Evolutionary conservation across 2,329 filamentous ascomycete genomes (phyloP).

Genomic region (Cercospora janseana): DNA sequence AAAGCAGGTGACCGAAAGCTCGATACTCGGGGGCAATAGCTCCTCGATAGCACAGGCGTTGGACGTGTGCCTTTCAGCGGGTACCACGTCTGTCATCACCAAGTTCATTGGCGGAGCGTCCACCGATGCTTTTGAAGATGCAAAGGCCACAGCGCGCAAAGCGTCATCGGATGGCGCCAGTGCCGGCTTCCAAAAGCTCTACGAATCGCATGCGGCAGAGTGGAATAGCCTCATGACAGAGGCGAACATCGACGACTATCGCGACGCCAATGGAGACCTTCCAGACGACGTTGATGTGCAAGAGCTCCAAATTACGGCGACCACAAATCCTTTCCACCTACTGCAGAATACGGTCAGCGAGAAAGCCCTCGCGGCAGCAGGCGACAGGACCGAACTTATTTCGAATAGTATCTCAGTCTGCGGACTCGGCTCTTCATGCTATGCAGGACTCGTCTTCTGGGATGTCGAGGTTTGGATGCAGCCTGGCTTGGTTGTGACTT

Average conservation of each 20-base stretch:
- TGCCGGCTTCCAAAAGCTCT: conserved; percentile 56
- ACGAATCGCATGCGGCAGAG: conserved; percentile 58
- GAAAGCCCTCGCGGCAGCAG: conserved; percentile 54
- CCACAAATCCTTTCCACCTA: conserved; percentile 58
- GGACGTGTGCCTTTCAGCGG: conserved; percentile 52
- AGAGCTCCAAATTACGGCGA: conserved; percentile 55
- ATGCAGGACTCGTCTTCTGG: conserved; percentile 66
- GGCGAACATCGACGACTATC: conserved; percentile 63
- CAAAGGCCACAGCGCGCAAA: conserved; percentile 54
- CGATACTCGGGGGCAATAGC: conserved; percentile 55
- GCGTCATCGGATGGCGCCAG: conserved; percentile 53
- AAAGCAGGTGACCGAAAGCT: conserved; percentile 45
- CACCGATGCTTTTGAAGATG: conserved; percentile 63
- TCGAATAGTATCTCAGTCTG: conserved; percentile 66
- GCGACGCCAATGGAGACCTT: conserved; percentile 55
- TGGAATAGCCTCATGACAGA: conserved; percentile 62
- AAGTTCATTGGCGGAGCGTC: conserved; percentile 70
- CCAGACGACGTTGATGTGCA: conserved; percentile 57
- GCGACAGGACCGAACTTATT: conserved; percentile 53
- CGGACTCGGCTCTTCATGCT: conserved; percentile 65
- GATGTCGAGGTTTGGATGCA: conserved; percentile 68
- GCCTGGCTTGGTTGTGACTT: conserved; percentile 62
- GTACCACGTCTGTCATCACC: conserved; percentile 55
- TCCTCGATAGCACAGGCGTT: conserved; percentile 66
- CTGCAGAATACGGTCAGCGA: conserved; percentile 55